These are phyloP conservation scores for Cladophialophora yegresii DNA, from an alignment of 2,329 filamentous ascomycete genomes.

Conservation along the genomic window DNA sequence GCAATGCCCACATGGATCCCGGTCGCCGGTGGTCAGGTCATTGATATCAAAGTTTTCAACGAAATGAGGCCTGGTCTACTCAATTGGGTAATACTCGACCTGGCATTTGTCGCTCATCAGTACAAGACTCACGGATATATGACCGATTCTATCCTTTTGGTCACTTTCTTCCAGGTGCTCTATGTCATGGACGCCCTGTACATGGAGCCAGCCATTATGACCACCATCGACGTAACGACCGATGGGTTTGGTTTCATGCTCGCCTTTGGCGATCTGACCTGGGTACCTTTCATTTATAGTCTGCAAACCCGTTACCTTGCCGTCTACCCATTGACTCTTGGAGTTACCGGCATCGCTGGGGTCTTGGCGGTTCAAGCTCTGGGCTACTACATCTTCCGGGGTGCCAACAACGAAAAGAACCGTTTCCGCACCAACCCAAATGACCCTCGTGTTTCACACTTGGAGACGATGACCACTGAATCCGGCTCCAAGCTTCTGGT, in stretches of 20 bases:
- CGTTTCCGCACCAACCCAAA: conserved; percentile 83
- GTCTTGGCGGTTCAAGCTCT: conserved; percentile 67
- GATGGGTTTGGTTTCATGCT: conserved; percentile 97
- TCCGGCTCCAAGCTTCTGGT: conserved; percentile 77
- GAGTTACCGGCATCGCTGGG: conserved; percentile 63
- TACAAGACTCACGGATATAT: conserved; percentile 81
- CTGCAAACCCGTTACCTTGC: conserved; percentile 83
- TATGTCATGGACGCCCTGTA: conserved; percentile 84
- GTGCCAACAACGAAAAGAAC: conserved; percentile 95
- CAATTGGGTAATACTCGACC: conserved; percentile 83
- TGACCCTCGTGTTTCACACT: conserved; percentile 74
- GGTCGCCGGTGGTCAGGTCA: conserved; percentile 67
- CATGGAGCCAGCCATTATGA: conserved; percentile 86
- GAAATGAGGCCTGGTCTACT: conserved; percentile 91
- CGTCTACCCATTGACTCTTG: conserved; percentile 77
- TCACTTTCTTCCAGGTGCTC: conserved; percentile 73
- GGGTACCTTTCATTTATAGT: conserved; percentile 89
- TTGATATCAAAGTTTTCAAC: conserved; percentile 88
- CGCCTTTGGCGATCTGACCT: conserved; percentile 85
- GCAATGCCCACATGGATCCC: conserved; percentile 59
- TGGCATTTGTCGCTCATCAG: conserved; percentile 82
- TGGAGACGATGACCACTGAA: conserved; percentile 83
- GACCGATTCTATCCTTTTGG: conserved; percentile 81
- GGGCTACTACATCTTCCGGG: conserved; percentile 90
- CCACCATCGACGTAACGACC: conserved; percentile 89